Percentiles rank a stretch among this genome's conserved stretches.
Evolutionary conservation across 352 stramenopile genomes (phyloP).

Genomic region (Pythium volutum): DNA sequence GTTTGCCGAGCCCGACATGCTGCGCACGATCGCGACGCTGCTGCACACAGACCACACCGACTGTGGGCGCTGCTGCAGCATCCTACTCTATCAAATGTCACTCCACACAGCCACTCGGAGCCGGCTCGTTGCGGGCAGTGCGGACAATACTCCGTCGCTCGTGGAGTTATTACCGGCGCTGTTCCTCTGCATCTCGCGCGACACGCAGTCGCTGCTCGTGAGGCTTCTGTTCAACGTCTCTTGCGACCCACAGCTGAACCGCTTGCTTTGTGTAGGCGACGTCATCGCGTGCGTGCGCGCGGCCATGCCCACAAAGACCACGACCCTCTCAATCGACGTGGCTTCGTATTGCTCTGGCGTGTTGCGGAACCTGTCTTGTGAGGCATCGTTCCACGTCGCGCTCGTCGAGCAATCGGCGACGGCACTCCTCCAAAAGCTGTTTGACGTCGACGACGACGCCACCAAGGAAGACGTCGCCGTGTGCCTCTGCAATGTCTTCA

Average conservation of each 20-base stretch:
- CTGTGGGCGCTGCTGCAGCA: slow-evolving; percentile 42
- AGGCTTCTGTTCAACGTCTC: slow-evolving; percentile 63
- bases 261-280: slow-evolving; percentile 16
- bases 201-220: slow-evolving; percentile 44
- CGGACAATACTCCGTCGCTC: slow-evolving; percentile 9
- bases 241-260: slow-evolving; percentile 36
- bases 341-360: slow-evolving; percentile 29
- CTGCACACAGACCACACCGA: slow-evolving; percentile 23
- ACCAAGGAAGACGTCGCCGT: slow-evolving; percentile 52
- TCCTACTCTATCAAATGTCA: slow-evolving; percentile 63
- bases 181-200: slow-evolving; percentile 30
- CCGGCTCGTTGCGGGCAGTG: slow-evolving; percentile 10
- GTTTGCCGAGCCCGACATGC: slow-evolving; percentile 30
- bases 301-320: slow-evolving; percentile 25
- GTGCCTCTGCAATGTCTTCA: slow-evolving; percentile 64
- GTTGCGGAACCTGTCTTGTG: slow-evolving; percentile 55
- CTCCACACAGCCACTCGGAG: slow-evolving; percentile 35
- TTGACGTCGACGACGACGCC: slow-evolving; percentile 33
- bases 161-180: slow-evolving; percentile 33
- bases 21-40: slow-evolving; percentile 22
- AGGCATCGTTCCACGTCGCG: slow-evolving; percentile 29
- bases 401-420: slow-evolving; percentile 44
- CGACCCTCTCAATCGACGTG: slow-evolving; percentile 19
- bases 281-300: slow-evolving; percentile 26
- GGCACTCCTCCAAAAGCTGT: slow-evolving; percentile 44